Evolutionary conservation across 768 basidiomycete species (phyloP).

Genomic region (Tulasnella sp.): DNA sequence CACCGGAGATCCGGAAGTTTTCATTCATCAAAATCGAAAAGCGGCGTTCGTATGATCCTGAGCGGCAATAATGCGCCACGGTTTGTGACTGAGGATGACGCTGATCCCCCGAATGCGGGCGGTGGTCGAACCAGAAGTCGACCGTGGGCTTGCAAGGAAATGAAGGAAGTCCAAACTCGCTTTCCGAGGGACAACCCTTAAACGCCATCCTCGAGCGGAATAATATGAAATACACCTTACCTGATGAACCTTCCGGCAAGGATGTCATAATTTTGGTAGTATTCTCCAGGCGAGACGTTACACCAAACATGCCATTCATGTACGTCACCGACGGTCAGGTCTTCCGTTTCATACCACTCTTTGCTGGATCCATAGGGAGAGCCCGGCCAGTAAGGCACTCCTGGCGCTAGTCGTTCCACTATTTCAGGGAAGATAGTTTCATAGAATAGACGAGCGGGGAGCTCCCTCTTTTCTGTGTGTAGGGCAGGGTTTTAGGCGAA

Average conservation of each 20-base stretch:
- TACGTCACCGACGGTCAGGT: conserved; percentile 46
- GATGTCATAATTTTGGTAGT: conserved; percentile 58
- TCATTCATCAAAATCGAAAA: conserved; percentile 58
- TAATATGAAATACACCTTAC: conserved; percentile 33
- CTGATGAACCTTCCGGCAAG: conserved; percentile 61
- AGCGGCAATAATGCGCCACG: conserved; percentile 58
- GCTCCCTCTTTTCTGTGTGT: conserved; percentile 32
- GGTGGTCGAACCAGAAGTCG: conserved; percentile 52
- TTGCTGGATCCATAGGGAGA: conserved; percentile 43
- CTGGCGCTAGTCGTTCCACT: conserved; percentile 44
- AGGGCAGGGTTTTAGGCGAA: conserved; percentile 18
- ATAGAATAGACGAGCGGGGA: conserved; percentile 59
- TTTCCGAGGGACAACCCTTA: conserved; percentile 29
- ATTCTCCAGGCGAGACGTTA: conserved; percentile 47
- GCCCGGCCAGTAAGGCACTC: conserved; percentile 41
- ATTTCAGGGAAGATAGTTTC: conserved; percentile 59
- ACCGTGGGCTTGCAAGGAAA: conserved; percentile 57
- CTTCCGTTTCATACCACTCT: conserved; percentile 39
- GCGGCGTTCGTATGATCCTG: conserved; percentile 52
- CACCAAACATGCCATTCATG: conserved; percentile 57
- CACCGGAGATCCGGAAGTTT: conserved; percentile 49
- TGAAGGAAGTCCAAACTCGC: conserved; percentile 62
- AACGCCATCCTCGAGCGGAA: neutral
- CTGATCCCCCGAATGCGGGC: conserved; percentile 35
- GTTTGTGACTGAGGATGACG: conserved; percentile 55